A percentile compares a stretch with the other conserved stretches of the same genome.
Conservation (phyloP, 2,329 filamentous ascomycete genomes). For the Rhinocladiella similis region DNA sequence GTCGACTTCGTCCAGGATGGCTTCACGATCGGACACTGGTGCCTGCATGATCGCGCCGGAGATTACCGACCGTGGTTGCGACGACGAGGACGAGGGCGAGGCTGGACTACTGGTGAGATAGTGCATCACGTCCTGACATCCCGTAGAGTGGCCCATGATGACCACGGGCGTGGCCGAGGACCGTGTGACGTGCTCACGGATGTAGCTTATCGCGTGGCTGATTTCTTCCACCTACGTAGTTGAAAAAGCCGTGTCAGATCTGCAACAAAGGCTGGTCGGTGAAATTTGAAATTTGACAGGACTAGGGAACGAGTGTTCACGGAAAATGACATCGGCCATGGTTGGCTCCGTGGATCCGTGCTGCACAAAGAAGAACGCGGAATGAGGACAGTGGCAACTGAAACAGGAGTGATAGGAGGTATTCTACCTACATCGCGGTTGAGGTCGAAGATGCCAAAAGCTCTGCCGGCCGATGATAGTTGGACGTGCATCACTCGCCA, state of each 20-base stretch:
- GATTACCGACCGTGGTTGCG: constrained; percentile 51
- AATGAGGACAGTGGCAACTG: neutral
- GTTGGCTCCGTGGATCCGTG: no score
- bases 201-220: constrained; percentile 18
- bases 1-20: constrained; percentile 49
- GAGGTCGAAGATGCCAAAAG: constrained; percentile 57
- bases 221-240: constrained; percentile 48
- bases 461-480: constrained; percentile 53
- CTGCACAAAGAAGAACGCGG: no score
- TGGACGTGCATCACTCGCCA: constrained; percentile 57
- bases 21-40: constrained; percentile 75
- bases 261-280: no score
- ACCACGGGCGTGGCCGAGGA: constrained; percentile 55
- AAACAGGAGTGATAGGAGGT: neutral
- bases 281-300: no score
- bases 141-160: constrained; percentile 69
- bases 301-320: no score
- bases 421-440: constrained; percentile 43
- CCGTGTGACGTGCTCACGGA: constrained; percentile 35
- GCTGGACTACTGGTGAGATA: constrained; percentile 40
- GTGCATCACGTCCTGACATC: constrained; percentile 68
- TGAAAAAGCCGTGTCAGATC: neutral
- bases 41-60: constrained; percentile 80
- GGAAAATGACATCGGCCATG: no score
- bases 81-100: constrained; percentile 36